Evolutionary conservation across 768 basidiomycete species (phyloP).

Genomic region (Xerocomellus amylosporus): DNA sequence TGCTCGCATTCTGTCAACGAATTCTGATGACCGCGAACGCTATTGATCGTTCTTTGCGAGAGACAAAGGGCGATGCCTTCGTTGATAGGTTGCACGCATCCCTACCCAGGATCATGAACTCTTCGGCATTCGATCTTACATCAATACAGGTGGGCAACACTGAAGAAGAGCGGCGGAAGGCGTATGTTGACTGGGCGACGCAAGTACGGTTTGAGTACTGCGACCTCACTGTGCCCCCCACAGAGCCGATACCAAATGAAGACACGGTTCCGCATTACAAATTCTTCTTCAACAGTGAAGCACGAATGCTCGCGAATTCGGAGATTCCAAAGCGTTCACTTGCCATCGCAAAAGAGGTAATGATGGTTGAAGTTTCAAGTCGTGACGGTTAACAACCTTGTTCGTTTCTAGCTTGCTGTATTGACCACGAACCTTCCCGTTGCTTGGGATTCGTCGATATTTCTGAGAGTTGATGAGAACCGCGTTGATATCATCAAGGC

Average conservation of each 20-base stretch:
- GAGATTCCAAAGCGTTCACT: constrained; percentile 89
- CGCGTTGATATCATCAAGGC: constrained; percentile 91
- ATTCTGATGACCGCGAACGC: constrained; percentile 79
- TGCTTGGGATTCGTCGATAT: constrained; percentile 92
- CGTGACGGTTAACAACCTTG: constrained; percentile 6
- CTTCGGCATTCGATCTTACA: constrained; percentile 44
- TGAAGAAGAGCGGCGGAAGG: constrained; percentile 63
- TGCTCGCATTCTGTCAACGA: constrained; percentile 79
- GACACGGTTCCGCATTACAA: constrained; percentile 72
- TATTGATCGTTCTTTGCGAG: constrained; percentile 83
- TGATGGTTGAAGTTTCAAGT: background rate
- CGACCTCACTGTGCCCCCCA: constrained; percentile 60
- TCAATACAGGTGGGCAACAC: constrained; percentile 45
- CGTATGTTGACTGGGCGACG: constrained; percentile 84
- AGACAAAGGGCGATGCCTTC: constrained; percentile 88
- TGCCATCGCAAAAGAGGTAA: constrained; percentile 92
- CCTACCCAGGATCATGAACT: constrained; percentile 67
- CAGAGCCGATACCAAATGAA: constrained; percentile 35
- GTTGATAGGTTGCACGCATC: constrained; percentile 73
- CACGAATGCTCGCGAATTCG: constrained; percentile 76
- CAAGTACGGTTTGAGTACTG: constrained; percentile 86
- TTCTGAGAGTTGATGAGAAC: constrained; percentile 88
- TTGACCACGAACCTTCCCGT: constrained; percentile 93
- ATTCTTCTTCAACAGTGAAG: constrained; percentile 79
- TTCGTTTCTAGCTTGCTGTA: constrained; percentile 70